Evolutionary conservation across 202 grass and related monocot genomes (phyloP), one percentile per base, ranked within the genome.

Genomic region (Digitaria exilis): DNA sequence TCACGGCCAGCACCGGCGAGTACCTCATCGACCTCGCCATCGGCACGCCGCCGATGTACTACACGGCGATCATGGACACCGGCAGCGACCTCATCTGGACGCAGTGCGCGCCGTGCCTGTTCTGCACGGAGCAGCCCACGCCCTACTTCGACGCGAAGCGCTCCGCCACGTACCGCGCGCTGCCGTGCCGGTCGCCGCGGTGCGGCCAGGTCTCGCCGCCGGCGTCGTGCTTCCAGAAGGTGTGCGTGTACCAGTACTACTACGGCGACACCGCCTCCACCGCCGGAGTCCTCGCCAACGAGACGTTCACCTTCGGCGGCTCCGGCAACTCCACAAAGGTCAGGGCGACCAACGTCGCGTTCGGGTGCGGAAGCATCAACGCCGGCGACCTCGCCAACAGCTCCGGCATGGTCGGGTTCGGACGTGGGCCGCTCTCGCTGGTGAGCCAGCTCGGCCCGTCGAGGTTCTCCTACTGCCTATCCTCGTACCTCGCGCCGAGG

Each of bases 391-490:
- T 98, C 55, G 85, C 76, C 79, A 94, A 98, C 51, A 52, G 87
- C 45, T 94, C 92, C 9, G 96, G 96, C 77, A 90, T 95, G 89
- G 89, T 98, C 31, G 96, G 96, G 9, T 91, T 98, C 69, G 96
- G 90, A 51, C 89, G 90, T 2, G 96, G 96, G 0, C 63, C 96
- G 32, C 79, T 98, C 24, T 98, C 92, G 7, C 82, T 98, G 80
- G 85, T 95, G 13, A 93, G 86, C 72, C 96, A 98, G 76, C 75
- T 98, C 10, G 84, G 73, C 3, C 28, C 67, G 0, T 59, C 48
- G 26, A 91, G 87, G 80, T 98, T 98, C 87, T 89, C 96, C n/a
- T 98, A 98, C 78, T 98, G 96, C 82, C 92, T 98, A 28, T 95
- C 96, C 25, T 85, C 89, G 4, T 91, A 90, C 65, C 54, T 85